Conservation (phyloP, 306 rosid species). For the Abrus precatorius region DNA sequence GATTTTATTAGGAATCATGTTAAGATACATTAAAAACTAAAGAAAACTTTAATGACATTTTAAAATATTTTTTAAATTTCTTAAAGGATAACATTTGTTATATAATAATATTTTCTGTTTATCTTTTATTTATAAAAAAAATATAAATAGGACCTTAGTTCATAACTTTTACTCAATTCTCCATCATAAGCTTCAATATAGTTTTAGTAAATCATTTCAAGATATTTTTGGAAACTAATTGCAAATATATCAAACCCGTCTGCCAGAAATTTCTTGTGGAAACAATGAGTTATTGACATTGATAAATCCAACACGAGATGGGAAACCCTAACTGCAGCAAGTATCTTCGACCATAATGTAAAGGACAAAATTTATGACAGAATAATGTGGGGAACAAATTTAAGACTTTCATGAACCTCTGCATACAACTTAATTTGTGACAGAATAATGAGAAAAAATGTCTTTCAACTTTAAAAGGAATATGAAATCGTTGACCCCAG, state of each 20-base stretch:
- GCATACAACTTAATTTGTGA: neutral
- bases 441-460: constrained; percentile 11
- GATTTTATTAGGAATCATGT: no score
- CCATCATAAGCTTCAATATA: neutral
- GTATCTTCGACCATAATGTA: constrained; percentile 14
- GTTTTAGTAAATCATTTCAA: neutral
- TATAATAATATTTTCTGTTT: neutral
- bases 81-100: no score
- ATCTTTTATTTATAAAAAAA: neutral
- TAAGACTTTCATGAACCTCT: constrained; percentile 33
- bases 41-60: no score
- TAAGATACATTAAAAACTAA: no score
- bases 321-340: constrained; percentile 47
- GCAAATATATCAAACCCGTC: constrained; percentile 7
- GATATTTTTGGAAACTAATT: neutral
- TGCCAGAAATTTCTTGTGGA: constrained; percentile 14
- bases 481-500: constrained; percentile 1
- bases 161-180: neutral
- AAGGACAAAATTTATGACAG: constrained; percentile 36
- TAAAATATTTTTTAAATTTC: no score
- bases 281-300: constrained; percentile 41
- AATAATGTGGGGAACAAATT: constrained; percentile 19
- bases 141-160: neutral
- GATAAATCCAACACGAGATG: constrained; percentile 15
- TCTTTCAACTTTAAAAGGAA: constrained; percentile 12